These are phyloP conservation scores for Themeda triandra DNA, from an alignment of 176 grass and related monocot genomes.

Conservation along the genomic window DNA sequence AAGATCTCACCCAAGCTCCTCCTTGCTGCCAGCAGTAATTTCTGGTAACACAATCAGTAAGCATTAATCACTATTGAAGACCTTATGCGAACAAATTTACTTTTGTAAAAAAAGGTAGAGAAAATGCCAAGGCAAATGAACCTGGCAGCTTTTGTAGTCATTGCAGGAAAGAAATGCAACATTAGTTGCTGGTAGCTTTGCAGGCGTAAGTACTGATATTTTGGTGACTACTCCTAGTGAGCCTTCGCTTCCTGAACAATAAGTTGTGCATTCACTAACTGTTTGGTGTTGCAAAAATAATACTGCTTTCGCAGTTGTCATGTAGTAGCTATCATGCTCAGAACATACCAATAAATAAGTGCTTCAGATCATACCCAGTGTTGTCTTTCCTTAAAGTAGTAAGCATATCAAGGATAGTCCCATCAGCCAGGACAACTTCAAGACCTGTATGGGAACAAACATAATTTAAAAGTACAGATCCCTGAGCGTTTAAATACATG, in stretches of 20 bases:
- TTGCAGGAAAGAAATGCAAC: constrained; percentile 91
- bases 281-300: not conserved
- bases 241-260: constrained; percentile 87
- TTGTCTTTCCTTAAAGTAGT: constrained; percentile 92
- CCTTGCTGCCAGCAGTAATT: constrained; percentile 79
- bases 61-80: constrained; percentile 29
- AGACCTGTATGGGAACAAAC: constrained; percentile 53
- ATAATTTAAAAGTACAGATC: constrained; percentile 13
- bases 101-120: not conserved
- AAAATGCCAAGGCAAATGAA: not conserved
- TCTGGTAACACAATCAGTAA: constrained; percentile 55
- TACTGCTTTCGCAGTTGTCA: not conserved
- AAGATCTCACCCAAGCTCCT: constrained; percentile 85
- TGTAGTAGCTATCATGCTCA: not conserved
- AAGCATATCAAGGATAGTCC: constrained; percentile 97
- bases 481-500: not conserved
- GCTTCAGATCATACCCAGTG: constrained; percentile 95
- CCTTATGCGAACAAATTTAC: not conserved
- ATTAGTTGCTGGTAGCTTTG: constrained; percentile 81
- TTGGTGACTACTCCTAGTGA: constrained; percentile 90
- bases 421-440: constrained; percentile 87
- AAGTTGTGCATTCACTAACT: constrained; percentile 37
- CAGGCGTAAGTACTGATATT: constrained; percentile 82
- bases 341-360: constrained; percentile 81
- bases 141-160: constrained; percentile 94